phyloP scores from a whole-genome alignment of 2,329 filamentous ascomycete genomes.

The Huntiella decipiens region DNA sequence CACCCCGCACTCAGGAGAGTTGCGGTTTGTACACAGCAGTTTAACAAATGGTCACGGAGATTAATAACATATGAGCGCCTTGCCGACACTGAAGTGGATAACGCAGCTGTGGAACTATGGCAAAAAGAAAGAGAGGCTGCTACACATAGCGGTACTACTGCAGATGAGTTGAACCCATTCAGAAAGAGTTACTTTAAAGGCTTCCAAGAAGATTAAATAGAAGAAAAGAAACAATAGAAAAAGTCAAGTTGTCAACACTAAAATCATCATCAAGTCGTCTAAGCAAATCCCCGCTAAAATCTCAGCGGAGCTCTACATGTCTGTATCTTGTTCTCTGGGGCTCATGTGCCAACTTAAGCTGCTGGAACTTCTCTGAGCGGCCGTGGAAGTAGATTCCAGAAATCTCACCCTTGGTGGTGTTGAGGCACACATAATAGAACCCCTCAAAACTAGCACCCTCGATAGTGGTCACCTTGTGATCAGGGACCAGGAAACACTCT shows the following conservation, averaged over 20 bases:
- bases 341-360: slow-evolving; percentile 78
- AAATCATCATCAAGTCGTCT: background rate
- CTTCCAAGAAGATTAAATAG: slow-evolving; percentile 22
- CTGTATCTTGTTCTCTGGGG: slow-evolving; percentile 66
- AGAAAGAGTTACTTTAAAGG: slow-evolving; percentile 38
- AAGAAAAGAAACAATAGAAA: background rate
- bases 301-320: slow-evolving; percentile 57
- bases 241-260: background rate
- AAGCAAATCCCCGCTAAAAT: background rate
- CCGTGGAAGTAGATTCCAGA: slow-evolving; percentile 95
- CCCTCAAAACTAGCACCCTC: slow-evolving; percentile 92
- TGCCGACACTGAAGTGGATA: slow-evolving; percentile 36
- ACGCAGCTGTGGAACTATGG: slow-evolving; percentile 21
- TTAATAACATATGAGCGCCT: slow-evolving; percentile 71
- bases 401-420: slow-evolving; percentile 69
- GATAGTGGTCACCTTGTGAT: slow-evolving; percentile 80
- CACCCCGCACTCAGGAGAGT: slow-evolving; percentile 60
- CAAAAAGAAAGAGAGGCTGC: slow-evolving; percentile 14
- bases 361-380: slow-evolving; percentile 96
- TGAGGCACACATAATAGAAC: slow-evolving; percentile 99
- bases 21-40: slow-evolving; percentile 63
- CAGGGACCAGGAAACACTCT: slow-evolving; percentile 89
- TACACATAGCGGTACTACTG: slow-evolving; percentile 24
- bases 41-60: slow-evolving; percentile 82
- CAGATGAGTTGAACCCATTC: slow-evolving; percentile 42